Conservation (phyloP, 805 yeast genomes). For the Yamadazyma phyllophila region DNA sequence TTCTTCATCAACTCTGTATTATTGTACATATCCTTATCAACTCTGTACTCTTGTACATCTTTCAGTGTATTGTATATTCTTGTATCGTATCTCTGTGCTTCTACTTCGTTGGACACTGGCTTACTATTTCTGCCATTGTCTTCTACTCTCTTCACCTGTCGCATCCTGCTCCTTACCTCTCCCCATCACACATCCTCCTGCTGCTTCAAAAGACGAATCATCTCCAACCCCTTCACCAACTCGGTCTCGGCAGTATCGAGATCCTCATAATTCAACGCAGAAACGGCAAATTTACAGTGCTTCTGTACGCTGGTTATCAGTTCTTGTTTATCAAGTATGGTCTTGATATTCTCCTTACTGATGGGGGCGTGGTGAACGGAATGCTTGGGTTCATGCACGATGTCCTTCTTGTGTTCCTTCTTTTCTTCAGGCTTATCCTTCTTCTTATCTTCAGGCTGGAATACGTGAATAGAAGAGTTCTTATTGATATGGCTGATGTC, state of each 20-base stretch:
- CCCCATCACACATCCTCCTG: too few relatives aligned
- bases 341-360: conserved; percentile 40
- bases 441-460: conserved; percentile 20
- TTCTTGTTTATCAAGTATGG: conserved; percentile 54
- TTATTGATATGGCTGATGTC: conserved; percentile 37
- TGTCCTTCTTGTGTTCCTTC: not conserved
- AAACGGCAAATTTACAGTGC: conserved; percentile 70
- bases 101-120: too few relatives aligned
- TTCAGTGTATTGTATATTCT: too few relatives aligned
- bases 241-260: conserved; percentile 64
- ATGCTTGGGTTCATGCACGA: not conserved
- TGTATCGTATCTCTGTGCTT: too few relatives aligned
- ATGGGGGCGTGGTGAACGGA: not conserved
- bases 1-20: too few relatives aligned
- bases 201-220: conserved; percentile 23
- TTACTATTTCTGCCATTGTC: too few relatives aligned
- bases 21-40: too few relatives aligned
- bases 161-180: too few relatives aligned
- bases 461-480: conserved; percentile 35
- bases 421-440: not conserved
- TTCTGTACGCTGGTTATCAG: conserved; percentile 61
- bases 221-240: conserved; percentile 50
- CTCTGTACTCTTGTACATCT: too few relatives aligned
- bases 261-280: conserved; percentile 79
- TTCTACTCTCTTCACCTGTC: too few relatives aligned